Conservation (phyloP, 2,329 filamentous ascomycete species). For the Xylariaceae sp. region DNA sequence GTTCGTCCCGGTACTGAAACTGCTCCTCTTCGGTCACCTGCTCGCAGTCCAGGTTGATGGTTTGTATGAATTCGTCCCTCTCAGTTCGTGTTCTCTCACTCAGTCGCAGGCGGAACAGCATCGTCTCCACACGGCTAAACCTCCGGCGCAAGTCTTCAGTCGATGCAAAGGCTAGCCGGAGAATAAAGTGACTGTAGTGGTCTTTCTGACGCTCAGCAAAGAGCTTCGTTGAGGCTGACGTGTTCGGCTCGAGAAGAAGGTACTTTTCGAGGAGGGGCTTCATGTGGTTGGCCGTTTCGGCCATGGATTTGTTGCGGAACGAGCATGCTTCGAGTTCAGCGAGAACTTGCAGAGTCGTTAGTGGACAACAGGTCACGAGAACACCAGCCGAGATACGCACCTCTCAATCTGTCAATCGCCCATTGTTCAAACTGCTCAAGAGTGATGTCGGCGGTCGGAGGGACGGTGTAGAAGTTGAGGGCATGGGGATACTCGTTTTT, state of each 20-base stretch:
- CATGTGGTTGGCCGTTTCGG: slow-evolving; percentile 80
- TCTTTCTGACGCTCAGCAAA: slow-evolving; percentile 81
- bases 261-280: slow-evolving; percentile 75
- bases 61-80: slow-evolving; percentile 68
- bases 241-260: slow-evolving; percentile 29
- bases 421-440: slow-evolving; percentile 98
- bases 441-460: slow-evolving; percentile 89
- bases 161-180: slow-evolving; percentile 84
- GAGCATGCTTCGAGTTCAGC: slow-evolving; percentile 90
- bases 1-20: slow-evolving; percentile 53
- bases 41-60: slow-evolving; percentile 79
- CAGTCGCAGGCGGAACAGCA: slow-evolving; percentile 80
- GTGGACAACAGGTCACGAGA: slow-evolving; percentile 1
- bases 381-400: slow-evolving; percentile 40
- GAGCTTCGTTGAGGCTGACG: slow-evolving; percentile 42
- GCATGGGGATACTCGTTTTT: slow-evolving; percentile 76
- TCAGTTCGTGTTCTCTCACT: slow-evolving; percentile 64
- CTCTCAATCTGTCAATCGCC: slow-evolving; percentile 86
- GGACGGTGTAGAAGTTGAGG: slow-evolving; percentile 84
- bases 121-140: slow-evolving; percentile 81
- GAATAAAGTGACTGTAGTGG: slow-evolving; percentile 96
- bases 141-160: slow-evolving; percentile 86
- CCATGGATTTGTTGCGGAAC: slow-evolving; percentile 81
- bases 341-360: slow-evolving; percentile 53
- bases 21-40: slow-evolving; percentile 74